These are phyloP conservation scores for Tilletia caries DNA, from an alignment of 1,284 basidiomycete genomes.

Conservation along the genomic window DNA sequence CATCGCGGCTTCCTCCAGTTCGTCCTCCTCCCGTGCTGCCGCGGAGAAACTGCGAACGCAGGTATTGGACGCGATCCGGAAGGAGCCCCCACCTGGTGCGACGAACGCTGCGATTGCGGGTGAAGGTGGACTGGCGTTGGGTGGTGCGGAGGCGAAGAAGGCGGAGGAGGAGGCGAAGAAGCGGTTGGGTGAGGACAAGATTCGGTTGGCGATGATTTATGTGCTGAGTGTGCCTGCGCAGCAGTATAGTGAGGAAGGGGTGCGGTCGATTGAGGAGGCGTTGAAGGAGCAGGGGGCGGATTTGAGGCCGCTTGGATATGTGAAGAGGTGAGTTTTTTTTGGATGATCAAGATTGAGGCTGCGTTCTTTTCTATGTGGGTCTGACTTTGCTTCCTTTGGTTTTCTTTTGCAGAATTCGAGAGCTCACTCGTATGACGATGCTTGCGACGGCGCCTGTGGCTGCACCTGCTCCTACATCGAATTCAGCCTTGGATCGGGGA, in stretches of 20 bases:
- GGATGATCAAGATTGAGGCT: not conserved
- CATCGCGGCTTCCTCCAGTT: constrained; percentile 64
- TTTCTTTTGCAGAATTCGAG: constrained; percentile 62
- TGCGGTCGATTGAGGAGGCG: constrained; percentile 70
- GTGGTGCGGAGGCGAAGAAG: not conserved
- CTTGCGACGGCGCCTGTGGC: constrained; percentile 72
- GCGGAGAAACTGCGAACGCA: constrained; percentile 74
- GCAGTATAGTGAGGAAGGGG: constrained; percentile 76
- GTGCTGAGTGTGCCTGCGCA: constrained; percentile 82
- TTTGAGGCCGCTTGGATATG: constrained; percentile 86
- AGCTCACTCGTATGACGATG: constrained; percentile 85
- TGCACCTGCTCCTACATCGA: constrained; percentile 40
- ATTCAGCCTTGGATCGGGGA: constrained; percentile 58
- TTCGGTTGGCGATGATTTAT: constrained; percentile 88
- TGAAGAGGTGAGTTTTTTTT: constrained; percentile 64
- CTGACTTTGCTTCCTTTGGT: not conserved
- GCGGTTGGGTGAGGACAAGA: constrained; percentile 64
- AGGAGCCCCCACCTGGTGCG: constrained; percentile 5
- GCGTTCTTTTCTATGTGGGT: not conserved
- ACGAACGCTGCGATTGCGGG: not conserved
- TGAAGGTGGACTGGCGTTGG: not conserved
- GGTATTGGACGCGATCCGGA: constrained; percentile 3
- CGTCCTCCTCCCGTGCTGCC: constrained; percentile 6
- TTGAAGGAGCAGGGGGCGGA: constrained; percentile 60
- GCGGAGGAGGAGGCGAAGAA: constrained; percentile 8